Conservation (phyloP, 2,329 filamentous ascomycete genomes). For the Sclerotinia subarctica region DNA sequence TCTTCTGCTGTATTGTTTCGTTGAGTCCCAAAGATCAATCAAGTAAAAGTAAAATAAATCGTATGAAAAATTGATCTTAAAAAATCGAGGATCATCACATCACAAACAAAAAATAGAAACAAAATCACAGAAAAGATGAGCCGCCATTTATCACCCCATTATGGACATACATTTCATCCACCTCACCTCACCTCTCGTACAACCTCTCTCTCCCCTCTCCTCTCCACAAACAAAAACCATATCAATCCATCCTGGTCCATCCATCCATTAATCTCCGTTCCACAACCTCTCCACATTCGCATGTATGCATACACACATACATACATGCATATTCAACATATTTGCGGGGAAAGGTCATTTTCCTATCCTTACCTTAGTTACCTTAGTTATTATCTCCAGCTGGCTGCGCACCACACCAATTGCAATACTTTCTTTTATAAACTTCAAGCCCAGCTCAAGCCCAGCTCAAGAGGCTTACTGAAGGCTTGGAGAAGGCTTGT, state of each 20-base stretch:
- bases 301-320: background rate
- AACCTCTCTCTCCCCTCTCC: background rate
- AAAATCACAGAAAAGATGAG: background rate
- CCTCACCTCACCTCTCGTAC: background rate
- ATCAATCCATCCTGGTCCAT: no score
- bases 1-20: background rate
- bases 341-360: slow-evolving; percentile 7
- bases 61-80: background rate
- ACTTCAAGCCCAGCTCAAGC: no score
- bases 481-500: background rate
- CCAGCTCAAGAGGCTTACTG: background rate
- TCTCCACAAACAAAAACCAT: no score
- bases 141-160: background rate
- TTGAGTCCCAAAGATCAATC: background rate
- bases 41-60: background rate
- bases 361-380: no score
- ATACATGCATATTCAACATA: no score
- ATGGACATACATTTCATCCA: background rate
- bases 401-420: background rate
- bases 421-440: background rate
- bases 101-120: background rate
- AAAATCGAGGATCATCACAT: background rate
- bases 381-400: no score
- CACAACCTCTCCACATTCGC: background rate
- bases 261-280: background rate